A percentile compares a stretch with the other conserved stretches of the same genome.
Conservation (phyloP, 441 rosid genomes). For the Bruguiera hainesii region DNA sequence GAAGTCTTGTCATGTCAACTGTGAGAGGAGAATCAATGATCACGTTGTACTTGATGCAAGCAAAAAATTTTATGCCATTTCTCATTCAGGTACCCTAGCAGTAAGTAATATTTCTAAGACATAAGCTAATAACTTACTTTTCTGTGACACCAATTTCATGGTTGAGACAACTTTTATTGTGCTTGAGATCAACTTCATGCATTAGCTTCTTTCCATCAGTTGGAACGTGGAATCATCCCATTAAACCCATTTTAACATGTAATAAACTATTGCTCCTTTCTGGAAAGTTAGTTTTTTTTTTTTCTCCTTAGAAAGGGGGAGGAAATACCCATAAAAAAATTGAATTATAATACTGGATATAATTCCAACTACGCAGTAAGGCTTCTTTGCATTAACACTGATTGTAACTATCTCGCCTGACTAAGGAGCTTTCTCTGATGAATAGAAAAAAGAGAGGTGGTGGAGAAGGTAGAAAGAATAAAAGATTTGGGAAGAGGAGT, state of each 20-base stretch:
- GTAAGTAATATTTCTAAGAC: background rate
- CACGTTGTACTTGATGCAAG: slow-evolving; percentile 12
- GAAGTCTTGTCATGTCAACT: slow-evolving; percentile 16
- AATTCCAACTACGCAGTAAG: slow-evolving; percentile 27
- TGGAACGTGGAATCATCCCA: slow-evolving; percentile 2
- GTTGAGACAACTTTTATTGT: slow-evolving; percentile 13
- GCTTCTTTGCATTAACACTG: slow-evolving; percentile 26
- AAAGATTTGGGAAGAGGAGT: too few relatives aligned
- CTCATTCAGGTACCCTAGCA: too few relatives aligned
- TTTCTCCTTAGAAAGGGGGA: too few relatives aligned
- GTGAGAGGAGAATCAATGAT: slow-evolving; percentile 26
- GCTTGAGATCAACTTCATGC: background rate
- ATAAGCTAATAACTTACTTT: slow-evolving; percentile 14
- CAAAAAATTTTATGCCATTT: background rate
- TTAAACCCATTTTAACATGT: too few relatives aligned
- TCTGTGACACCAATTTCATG: slow-evolving; percentile 29
- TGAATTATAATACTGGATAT: slow-evolving; percentile 19
- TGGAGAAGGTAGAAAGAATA: too few relatives aligned
- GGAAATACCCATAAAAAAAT: background rate
- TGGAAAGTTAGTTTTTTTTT: too few relatives aligned
- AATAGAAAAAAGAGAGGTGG: too few relatives aligned
- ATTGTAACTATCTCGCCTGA: slow-evolving; percentile 29
- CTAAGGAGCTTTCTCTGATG: slow-evolving; percentile 13
- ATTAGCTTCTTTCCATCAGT: slow-evolving; percentile 8
- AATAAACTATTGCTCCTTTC: too few relatives aligned